These are phyloP conservation scores for Spathaspora sp. DNA, from an alignment of 1,139 yeast species.

Conservation along the genomic window DNA sequence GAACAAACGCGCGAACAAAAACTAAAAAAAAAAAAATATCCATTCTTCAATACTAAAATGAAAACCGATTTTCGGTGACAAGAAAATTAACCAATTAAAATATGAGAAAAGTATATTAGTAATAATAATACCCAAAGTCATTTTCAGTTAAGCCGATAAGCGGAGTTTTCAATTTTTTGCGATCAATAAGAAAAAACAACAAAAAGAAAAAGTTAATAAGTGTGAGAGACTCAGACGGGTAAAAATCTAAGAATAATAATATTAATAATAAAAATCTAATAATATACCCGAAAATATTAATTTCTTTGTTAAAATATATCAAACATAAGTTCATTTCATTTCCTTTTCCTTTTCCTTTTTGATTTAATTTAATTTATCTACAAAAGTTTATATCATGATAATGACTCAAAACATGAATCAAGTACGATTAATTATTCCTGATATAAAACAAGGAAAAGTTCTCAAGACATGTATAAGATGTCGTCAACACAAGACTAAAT, in stretches of 20 bases:
- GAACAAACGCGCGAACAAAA: neutral
- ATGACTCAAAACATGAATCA: conserved; percentile 23
- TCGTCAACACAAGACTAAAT: conserved; percentile 63
- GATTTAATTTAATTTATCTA: neutral
- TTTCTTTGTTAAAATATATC: too few relatives aligned
- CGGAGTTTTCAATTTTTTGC: conserved; percentile 6
- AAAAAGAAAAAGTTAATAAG: neutral
- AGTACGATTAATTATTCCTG: conserved; percentile 22
- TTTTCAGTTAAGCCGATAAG: conserved; percentile 11
- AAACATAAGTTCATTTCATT: too few relatives aligned
- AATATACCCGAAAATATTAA: too few relatives aligned
- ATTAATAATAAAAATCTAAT: too few relatives aligned
- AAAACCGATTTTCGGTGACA: conserved; percentile 7
- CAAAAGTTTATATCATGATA: conserved; percentile 14
- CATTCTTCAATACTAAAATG: neutral
- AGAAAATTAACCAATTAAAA: conserved; percentile 4
- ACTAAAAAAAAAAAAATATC: neutral
- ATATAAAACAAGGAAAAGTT: conserved; percentile 18
- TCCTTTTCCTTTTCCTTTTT: too few relatives aligned
- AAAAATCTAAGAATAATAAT: too few relatives aligned
- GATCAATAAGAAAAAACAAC: neutral
- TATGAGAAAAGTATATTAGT: neutral
- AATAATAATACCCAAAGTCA: conserved; percentile 7
- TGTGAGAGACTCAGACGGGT: too few relatives aligned
- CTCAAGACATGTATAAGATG: conserved; percentile 64